phyloP scores from a whole-genome alignment of 495 filamentous ascomycete species.

The Penicillium samsonianum region DNA sequence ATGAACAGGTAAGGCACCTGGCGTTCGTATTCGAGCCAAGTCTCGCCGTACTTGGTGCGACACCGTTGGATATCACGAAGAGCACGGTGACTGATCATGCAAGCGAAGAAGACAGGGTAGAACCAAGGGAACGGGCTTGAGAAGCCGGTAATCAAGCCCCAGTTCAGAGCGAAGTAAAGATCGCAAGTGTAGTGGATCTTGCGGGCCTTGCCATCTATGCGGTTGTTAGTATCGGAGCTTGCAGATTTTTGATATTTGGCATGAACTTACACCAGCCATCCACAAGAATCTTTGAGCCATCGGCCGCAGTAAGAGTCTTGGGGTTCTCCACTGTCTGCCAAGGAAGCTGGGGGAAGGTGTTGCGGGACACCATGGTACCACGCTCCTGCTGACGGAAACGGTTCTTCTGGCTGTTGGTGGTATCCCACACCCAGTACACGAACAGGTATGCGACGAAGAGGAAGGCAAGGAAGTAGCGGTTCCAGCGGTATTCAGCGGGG shows the following conservation, averaged over 20 bases:
- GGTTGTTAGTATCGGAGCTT: slow-evolving; percentile 11
- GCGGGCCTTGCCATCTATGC: slow-evolving; percentile 71
- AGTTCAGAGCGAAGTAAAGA: slow-evolving; percentile 69
- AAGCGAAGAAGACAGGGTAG: slow-evolving; percentile 85
- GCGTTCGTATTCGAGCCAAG: slow-evolving; percentile 87
- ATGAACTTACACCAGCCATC: slow-evolving; percentile 81
- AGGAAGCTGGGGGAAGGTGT: slow-evolving; percentile 89
- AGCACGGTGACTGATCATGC: slow-evolving; percentile 91
- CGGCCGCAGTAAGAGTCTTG: slow-evolving; percentile 73
- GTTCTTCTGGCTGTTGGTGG: slow-evolving; percentile 92
- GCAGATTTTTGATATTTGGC: background rate
- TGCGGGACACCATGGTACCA: slow-evolving; percentile 69
- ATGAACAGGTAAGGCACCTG: slow-evolving; percentile 93
- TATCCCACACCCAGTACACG: slow-evolving; percentile 92
- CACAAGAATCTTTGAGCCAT: slow-evolving; percentile 78
- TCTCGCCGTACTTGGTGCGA: slow-evolving; percentile 84
- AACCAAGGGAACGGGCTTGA: slow-evolving; percentile 94
- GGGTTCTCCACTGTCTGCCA: slow-evolving; percentile 89
- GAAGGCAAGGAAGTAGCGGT: slow-evolving; percentile 61
- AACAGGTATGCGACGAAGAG: slow-evolving; percentile 77
- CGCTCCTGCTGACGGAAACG: slow-evolving; percentile 81
- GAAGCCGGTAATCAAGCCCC: slow-evolving; percentile 68
- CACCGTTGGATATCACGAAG: slow-evolving; percentile 83
- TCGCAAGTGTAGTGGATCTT: slow-evolving; percentile 97
- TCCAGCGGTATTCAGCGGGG: slow-evolving; percentile 80